phyloP scores from a whole-genome alignment of 2,329 filamentous ascomycete genomes.

The Fusarium sp. region DNA sequence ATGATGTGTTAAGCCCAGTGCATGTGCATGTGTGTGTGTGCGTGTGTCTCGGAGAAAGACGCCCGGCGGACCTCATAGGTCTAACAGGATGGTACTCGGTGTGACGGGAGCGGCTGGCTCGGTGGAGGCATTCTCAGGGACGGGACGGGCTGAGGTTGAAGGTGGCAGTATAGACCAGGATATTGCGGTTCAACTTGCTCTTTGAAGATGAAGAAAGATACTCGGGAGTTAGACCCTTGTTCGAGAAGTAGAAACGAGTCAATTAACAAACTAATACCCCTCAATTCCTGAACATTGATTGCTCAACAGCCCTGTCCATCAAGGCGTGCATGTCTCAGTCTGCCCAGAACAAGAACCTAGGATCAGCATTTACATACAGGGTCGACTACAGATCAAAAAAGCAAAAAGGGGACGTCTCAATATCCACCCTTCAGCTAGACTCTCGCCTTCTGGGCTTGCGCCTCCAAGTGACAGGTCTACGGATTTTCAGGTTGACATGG shows the following conservation, averaged over 20 bases:
- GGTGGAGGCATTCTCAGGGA: constrained; percentile 1
- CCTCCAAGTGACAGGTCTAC: neutral
- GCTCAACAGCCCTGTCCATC: neutral
- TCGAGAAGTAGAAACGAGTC: neutral
- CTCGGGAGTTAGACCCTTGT: neutral
- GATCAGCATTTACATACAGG: neutral
- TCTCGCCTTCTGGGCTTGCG: neutral
- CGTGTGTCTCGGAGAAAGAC: neutral
- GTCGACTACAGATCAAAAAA: neutral
- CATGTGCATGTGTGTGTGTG: neutral
- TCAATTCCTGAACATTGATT: neutral
- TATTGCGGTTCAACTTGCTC: neutral
- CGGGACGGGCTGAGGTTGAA: constrained; percentile 6
- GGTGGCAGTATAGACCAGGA: neutral
- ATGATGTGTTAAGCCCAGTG: neutral
- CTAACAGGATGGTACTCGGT: neutral
- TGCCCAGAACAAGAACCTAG: neutral
- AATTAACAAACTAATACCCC: neutral
- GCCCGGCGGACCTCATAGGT: neutral
- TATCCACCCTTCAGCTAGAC: constrained; percentile 1
- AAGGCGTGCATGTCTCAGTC: neutral
- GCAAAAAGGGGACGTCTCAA: neutral
- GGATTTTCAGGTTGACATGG: neutral
- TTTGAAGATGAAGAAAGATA: neutral
- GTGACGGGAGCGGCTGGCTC: neutral